These are phyloP conservation scores for Eleusine indica DNA, from an alignment of 176 grass and related monocot genomes.

Conservation along the genomic window DNA sequence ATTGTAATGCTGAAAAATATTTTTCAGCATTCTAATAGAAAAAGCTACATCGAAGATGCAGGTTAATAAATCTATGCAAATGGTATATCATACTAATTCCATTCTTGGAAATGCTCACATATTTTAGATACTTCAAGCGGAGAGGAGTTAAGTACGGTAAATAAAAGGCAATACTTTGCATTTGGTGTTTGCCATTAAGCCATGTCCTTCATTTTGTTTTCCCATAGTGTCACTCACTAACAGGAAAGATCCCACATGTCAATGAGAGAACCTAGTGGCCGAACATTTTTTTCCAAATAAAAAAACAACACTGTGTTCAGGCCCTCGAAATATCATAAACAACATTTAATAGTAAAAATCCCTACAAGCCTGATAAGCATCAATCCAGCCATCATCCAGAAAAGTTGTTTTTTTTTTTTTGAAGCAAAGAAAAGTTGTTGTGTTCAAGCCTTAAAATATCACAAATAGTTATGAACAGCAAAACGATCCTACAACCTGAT, in stretches of 20 bases:
- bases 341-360: background rate
- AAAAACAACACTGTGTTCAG: background rate
- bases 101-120: background rate
- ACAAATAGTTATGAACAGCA: background rate
- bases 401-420: background rate
- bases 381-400: background rate
- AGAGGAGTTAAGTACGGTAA: conserved; percentile 1
- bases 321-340: conserved; percentile 1
- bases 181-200: background rate
- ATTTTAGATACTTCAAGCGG: background rate
- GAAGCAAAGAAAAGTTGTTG: background rate
- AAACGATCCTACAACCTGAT: background rate
- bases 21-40: background rate
- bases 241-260: background rate
- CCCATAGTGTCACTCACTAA: background rate
- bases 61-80: conserved; percentile 11
- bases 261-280: background rate
- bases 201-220: background rate
- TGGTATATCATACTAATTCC: background rate
- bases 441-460: background rate
- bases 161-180: background rate
- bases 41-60: conserved; percentile 1
- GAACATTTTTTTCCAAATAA: background rate
- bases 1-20: background rate
- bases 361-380: background rate